Percentiles rank a stretch among this genome's conserved stretches.
Conservation (phyloP, 805 yeast genomes). For the Blastobotrys chiropterorum region DNA sequence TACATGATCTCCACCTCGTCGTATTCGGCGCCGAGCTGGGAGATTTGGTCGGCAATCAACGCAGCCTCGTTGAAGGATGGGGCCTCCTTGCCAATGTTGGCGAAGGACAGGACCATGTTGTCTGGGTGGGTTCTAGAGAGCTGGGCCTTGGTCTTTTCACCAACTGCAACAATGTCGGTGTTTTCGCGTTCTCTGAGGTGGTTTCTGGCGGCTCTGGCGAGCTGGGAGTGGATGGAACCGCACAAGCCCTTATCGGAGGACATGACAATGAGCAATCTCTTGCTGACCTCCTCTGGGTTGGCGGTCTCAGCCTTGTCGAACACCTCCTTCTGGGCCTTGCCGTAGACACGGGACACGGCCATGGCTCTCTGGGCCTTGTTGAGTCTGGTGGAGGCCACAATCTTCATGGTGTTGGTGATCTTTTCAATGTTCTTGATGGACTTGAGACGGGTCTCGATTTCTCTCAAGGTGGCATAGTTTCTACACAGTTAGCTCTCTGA, state of each 20-base stretch:
- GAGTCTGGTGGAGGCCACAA: conserved; percentile 97
- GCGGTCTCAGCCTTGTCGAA: conserved; percentile 76
- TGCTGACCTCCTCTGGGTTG: conserved; percentile 45
- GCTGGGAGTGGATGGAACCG: conserved; percentile 96
- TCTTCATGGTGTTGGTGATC: conserved; percentile 99
- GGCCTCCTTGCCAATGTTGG: conserved; percentile 93
- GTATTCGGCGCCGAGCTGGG: conserved; percentile 51
- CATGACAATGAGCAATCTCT: conserved; percentile 76
- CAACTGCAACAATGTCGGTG: conserved; percentile 79
- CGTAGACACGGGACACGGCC: conserved; percentile 79
- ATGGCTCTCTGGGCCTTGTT: conserved; percentile 94
- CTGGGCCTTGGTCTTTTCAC: conserved; percentile 92
- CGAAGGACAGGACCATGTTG: conserved; percentile 66
- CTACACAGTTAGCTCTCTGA: conserved; percentile 37
- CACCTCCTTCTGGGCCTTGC: conserved; percentile 72
- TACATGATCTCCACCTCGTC: conserved; percentile 72
- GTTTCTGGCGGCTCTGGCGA: conserved; percentile 79
- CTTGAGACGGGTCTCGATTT: conserved; percentile 95
- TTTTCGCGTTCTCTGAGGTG: conserved; percentile 45
- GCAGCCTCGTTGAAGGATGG: conserved; percentile 91
- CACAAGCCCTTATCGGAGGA: conserved; percentile 98
- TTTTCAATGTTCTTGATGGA: conserved; percentile 98
- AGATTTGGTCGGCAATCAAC: conserved; percentile 78
- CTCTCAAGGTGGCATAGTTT: conserved; percentile 97
- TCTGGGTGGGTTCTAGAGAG: conserved; percentile 73